Base-by-base conservation (phyloP, 2,329 filamentous ascomycete genomes). In the Fusarium chaquense region DNA sequence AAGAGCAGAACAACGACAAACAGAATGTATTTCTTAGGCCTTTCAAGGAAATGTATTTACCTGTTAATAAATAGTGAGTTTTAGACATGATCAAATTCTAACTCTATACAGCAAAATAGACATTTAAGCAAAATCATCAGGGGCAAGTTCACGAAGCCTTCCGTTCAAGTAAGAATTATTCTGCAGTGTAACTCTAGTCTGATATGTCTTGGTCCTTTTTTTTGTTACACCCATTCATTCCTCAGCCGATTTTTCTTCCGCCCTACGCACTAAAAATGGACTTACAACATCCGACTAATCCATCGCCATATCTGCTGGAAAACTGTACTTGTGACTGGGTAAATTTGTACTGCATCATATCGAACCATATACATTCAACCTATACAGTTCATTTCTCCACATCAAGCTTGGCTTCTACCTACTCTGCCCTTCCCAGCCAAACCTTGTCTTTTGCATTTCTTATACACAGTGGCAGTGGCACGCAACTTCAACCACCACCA, bases 231-330 rank as follows among this genome's bases (percentile, higher is more conserved):
- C 65, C 24, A 26, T 26, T 26, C 65, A 46, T 55, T 59, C 47
- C 58, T 61, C 71, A 69, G 61, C 47, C 67, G 63, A 69, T 61
- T 73, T 62, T 72, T 55, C 56, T 44, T 65, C 57, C 68, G 55
- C 65, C 59, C 62, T 65, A 47, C 60, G 55, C 70, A 71, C 67
- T 70, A 57, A 62, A 67, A 51, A 41, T 51, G 4, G n/a, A 65
- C 54, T 44, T 36, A 18, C 49, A 56, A 35, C 55, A 67, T 28
- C 43, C 33, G 33, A 51, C 24, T 51, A 35, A 51, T 20, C 49
- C 33, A 51, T 38, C 26, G 67, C 44, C 62, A 38, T 41, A n/a
- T 20, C 26, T 46, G 13, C 51, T 28, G 47, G 44, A 30, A 46
- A 45, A 46, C 58, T 54, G 53, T 35, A 59, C 36, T 52, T n/a